A percentile compares a stretch with the other conserved stretches of the same genome.
Conservation (phyloP, 2,329 filamentous ascomycete genomes). For the Aspergillus phoenicis region DNA sequence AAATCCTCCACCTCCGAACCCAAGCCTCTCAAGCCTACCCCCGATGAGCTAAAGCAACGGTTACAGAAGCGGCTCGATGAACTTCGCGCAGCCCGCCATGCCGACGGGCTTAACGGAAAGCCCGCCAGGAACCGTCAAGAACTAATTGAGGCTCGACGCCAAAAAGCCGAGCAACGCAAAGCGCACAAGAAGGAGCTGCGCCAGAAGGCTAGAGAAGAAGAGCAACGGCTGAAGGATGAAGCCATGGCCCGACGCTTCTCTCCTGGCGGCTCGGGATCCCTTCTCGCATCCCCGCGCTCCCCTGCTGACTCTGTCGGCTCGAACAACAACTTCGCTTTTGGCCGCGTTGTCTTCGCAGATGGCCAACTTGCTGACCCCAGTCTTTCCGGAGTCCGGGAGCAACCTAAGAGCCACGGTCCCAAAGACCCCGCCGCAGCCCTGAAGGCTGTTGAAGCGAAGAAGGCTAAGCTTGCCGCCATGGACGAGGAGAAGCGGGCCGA, state of each 20-base stretch:
- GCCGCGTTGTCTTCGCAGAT: conserved; percentile 86
- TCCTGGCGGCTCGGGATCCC: conserved; percentile 61
- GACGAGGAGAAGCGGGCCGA: conserved; percentile 80
- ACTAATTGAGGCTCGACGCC: conserved; percentile 83
- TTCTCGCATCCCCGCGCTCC: conserved; percentile 57
- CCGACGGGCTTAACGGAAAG: conserved; percentile 78
- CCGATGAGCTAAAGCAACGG: conserved; percentile 73
- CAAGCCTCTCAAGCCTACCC: conserved; percentile 69
- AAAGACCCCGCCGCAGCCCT: conserved; percentile 84
- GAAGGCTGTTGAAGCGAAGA: conserved; percentile 82
- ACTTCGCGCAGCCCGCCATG: conserved; percentile 82
- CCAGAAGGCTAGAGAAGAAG: conserved; percentile 75
- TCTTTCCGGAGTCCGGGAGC: conserved; percentile 63
- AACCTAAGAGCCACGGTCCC: conserved; percentile 76
- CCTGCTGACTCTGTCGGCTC: conserved; percentile 46
- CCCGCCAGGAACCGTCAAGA: conserved; percentile 86
- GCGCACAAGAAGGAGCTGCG: conserved; percentile 86
- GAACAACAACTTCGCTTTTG: conserved; percentile 79
- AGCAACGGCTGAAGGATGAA: conserved; percentile 64
- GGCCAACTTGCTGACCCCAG: conserved; percentile 77
- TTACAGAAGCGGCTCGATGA: conserved; percentile 82
- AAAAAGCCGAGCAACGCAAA: conserved; percentile 84
- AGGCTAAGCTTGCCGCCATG: conserved; percentile 73
- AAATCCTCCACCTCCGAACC: conserved; percentile 42
- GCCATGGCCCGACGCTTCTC: conserved; percentile 58